phyloP scores from a whole-genome alignment of 192 early-diverging fungal species.

The Gamsiella multidivaricata region DNA sequence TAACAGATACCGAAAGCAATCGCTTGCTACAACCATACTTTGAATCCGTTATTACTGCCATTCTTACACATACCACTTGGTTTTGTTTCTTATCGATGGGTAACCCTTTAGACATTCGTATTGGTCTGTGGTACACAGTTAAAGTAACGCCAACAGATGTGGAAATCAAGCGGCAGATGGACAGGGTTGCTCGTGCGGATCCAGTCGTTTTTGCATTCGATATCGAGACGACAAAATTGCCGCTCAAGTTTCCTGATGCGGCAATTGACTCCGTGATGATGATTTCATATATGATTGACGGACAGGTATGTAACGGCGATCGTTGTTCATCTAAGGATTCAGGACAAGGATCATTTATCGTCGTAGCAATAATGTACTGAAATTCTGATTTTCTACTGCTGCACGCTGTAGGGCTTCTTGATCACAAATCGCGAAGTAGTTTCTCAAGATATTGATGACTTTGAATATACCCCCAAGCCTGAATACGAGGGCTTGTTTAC shows the following conservation, averaged over 20 bases:
- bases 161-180: conserved; percentile 70
- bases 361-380: too few relatives aligned
- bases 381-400: not conserved
- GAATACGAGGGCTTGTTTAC: conserved; percentile 96
- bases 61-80: too few relatives aligned
- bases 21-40: not conserved
- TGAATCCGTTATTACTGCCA: too few relatives aligned
- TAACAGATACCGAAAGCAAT: conserved; percentile 17
- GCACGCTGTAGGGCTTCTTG: conserved; percentile 80
- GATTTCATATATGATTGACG: conserved; percentile 99
- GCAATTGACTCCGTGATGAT: conserved; percentile 96
- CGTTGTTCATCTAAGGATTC: too few relatives aligned
- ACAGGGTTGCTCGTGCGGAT: conserved; percentile 93
- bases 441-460: conserved; percentile 94
- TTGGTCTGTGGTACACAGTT: conserved; percentile 95
- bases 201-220: conserved; percentile 96
- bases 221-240: conserved; percentile 98
- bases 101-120: conserved; percentile 81
- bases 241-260: conserved; percentile 97
- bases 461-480: conserved; percentile 97
- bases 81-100: too few relatives aligned
- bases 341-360: too few relatives aligned
- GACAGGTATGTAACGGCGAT: too few relatives aligned
- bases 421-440: conserved; percentile 99
- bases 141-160: conserved; percentile 64